phyloP scores from a whole-genome alignment of 2,329 filamentous ascomycete genomes.

The Colletotrichum zoysiae region DNA sequence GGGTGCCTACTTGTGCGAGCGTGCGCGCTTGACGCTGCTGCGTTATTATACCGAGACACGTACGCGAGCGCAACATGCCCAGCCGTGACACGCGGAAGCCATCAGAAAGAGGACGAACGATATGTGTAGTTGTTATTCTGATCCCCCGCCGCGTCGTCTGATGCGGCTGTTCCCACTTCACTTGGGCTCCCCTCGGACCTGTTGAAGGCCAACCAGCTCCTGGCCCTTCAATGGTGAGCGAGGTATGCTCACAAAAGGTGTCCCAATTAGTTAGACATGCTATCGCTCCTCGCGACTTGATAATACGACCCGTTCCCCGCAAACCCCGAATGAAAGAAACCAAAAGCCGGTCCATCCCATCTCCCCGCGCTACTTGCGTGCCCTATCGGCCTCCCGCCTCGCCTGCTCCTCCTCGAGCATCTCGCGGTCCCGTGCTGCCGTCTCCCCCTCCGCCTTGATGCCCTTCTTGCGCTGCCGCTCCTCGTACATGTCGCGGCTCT shows the following conservation, averaged over 20 bases:
- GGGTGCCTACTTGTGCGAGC: conserved; percentile 16
- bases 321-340: not conserved
- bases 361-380: conserved; percentile 9
- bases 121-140: too few species aligned
- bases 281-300: conserved; percentile 1
- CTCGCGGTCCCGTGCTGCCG: conserved; percentile 72
- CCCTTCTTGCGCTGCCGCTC: conserved; percentile 92
- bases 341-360: not conserved
- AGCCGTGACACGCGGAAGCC: not conserved
- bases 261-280: conserved; percentile 32
- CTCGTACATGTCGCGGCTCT: conserved; percentile 88
- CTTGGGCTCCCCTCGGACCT: conserved; percentile 19
- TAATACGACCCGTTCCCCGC: not conserved
- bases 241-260: conserved; percentile 10
- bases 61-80: not conserved
- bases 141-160: not conserved
- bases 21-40: conserved; percentile 11
- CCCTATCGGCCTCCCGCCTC: conserved; percentile 58
- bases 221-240: not conserved
- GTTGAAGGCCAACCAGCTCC: conserved; percentile 35
- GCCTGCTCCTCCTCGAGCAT: conserved; percentile 70
- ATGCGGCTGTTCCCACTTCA: not conserved
- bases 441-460: conserved; percentile 84
- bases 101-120: not conserved
- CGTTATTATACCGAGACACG: not conserved